Conservation (phyloP, 345 rosid species). For the Aegle marmelos region DNA sequence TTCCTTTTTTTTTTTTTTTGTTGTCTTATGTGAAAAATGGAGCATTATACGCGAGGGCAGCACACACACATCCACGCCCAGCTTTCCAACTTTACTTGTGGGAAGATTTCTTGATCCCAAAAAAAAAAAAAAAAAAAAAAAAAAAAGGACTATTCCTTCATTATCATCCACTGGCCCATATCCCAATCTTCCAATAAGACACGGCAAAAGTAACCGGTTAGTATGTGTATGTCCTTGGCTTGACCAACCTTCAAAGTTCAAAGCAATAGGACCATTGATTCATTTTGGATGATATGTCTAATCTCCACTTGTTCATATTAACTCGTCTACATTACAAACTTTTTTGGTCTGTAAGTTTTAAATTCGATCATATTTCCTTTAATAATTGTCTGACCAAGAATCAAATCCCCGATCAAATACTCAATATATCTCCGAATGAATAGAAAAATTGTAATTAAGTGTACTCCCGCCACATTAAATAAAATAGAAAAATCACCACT, state of each 20-base stretch:
- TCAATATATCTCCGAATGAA: no score
- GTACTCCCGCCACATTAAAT: no score
- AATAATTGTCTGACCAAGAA: neutral
- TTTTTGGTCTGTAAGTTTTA: neutral
- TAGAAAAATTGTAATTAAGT: no score
- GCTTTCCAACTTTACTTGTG: neutral
- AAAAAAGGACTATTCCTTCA: neutral
- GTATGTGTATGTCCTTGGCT: neutral
- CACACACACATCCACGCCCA: neutral
- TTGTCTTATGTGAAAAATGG: constrained; percentile 2
- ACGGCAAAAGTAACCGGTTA: neutral
- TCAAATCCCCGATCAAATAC: neutral
- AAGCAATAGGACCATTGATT: neutral
- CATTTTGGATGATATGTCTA: neutral
- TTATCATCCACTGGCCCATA: neutral
- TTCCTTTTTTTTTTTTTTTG: neutral
- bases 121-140: no score
- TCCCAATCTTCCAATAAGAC: neutral
- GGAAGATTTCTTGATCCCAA: neutral
- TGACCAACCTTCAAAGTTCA: neutral
- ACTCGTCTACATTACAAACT: neutral
- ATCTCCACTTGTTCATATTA: neutral
- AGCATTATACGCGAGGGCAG: neutral
- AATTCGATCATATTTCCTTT: neutral
- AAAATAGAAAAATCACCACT: no score